Percentiles rank a stretch among this genome's conserved stretches.
Evolutionary conservation across 2,329 filamentous ascomycete species (phyloP).

Genomic region (Hypoxylon sp.): DNA sequence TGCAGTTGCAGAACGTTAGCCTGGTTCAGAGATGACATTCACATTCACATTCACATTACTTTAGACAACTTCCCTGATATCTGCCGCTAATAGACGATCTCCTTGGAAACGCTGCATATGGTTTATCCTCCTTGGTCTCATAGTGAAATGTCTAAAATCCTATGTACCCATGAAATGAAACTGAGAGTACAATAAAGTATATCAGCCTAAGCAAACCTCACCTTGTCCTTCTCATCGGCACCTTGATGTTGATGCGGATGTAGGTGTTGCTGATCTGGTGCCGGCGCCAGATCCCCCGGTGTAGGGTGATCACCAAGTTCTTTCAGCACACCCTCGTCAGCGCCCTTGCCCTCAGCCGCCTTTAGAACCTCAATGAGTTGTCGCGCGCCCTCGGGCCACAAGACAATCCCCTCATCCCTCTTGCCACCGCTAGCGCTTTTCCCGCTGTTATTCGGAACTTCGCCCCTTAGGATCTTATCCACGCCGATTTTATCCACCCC

Average conservation of each 20-base stretch:
- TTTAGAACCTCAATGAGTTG: conserved; percentile 59
- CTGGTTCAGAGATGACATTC: no score
- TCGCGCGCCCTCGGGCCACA: conserved; percentile 59
- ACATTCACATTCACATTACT: no score
- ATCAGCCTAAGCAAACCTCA: conserved; percentile 19
- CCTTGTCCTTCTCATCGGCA: conserved; percentile 19
- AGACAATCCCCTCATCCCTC: conserved; percentile 54
- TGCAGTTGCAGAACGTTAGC: no score
- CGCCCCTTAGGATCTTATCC: conserved; percentile 63
- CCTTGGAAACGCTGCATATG: no score
- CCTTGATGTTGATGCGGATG: not conserved
- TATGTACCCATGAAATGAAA: not conserved
- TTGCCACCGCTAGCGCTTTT: conserved; percentile 49
- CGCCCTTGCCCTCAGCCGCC: conserved; percentile 56
- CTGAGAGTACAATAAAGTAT: no score
- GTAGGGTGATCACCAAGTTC: conserved; percentile 47
- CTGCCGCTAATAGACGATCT: no score
- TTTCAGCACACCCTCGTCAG: conserved; percentile 46
- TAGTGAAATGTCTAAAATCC: not conserved
- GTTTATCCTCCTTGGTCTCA: not conserved
- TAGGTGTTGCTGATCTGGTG: conserved; percentile 23
- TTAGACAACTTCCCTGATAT: no score
- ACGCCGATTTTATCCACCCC: conserved; percentile 69
- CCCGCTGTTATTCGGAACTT: conserved; percentile 54
- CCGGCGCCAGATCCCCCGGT: conserved; percentile 48